Percentiles rank a stretch among this genome's conserved stretches.
These are phyloP conservation scores for Aphanoascus verrucosus DNA, from an alignment of 2,329 filamentous ascomycete genomes.

Conservation along the genomic window DNA sequence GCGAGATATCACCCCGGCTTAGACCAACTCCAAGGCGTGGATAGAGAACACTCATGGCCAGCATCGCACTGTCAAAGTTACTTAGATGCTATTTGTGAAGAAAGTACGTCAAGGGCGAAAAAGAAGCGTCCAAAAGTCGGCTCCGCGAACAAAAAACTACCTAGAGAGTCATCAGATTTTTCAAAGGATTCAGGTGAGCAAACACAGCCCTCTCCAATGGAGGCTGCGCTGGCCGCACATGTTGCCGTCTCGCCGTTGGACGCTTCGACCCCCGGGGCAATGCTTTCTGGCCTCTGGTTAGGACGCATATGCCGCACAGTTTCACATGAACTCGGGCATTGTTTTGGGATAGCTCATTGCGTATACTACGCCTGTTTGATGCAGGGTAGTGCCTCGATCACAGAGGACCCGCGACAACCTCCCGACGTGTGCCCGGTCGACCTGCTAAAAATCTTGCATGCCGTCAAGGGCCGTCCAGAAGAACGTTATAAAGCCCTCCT, in stretches of 20 bases:
- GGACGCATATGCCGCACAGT: constrained; percentile 47
- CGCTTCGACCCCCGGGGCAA: constrained; percentile 14
- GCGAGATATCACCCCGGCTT: constrained; percentile 51
- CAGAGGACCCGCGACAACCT: constrained; percentile 26
- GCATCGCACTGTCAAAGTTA: constrained; percentile 49
- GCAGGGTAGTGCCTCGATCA: constrained; percentile 25
- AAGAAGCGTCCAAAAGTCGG: constrained; percentile 13
- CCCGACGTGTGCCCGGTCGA: constrained; percentile 28
- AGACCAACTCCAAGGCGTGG: constrained; percentile 34
- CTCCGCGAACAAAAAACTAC: constrained; percentile 13
- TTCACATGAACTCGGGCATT: constrained; percentile 57
- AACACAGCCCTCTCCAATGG: constrained; percentile 10
- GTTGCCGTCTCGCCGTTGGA: constrained; percentile 10
- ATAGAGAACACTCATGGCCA: constrained; percentile 52
- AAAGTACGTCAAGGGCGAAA: constrained; percentile 8
- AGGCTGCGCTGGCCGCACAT: constrained; percentile 14
- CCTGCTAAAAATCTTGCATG: constrained; percentile 21
- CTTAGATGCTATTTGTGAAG: constrained; percentile 33
- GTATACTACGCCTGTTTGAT: constrained; percentile 31
- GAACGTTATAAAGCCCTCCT: constrained; percentile 20
- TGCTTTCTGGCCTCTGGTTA: constrained; percentile 45
- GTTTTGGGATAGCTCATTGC: constrained; percentile 56
- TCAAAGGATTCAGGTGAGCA: background rate
- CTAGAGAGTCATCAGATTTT: background rate
- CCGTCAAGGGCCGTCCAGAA: constrained; percentile 16